phyloP scores from a whole-genome alignment of 306 rosid genomes.

The Alnus rubra region DNA sequence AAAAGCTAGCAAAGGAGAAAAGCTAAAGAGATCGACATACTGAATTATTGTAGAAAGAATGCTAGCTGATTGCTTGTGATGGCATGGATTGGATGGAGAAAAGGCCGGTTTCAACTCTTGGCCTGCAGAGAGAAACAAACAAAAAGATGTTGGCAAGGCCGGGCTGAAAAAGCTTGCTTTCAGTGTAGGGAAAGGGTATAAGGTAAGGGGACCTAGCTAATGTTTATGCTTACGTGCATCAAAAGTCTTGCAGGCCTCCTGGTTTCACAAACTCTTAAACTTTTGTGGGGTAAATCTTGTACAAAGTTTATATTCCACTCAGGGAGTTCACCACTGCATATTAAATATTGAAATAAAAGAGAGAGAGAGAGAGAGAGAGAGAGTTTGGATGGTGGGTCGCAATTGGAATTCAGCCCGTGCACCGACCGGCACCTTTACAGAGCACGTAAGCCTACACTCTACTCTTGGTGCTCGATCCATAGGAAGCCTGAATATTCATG shows the following conservation, averaged over 20 bases:
- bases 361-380: no score
- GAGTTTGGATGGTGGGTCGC: slow-evolving; percentile 33
- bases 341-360: no score
- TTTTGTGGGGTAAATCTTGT: no score
- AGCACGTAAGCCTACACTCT: neutral
- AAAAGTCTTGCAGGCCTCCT: slow-evolving; percentile 2
- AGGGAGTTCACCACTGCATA: no score
- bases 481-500: slow-evolving; percentile 25
- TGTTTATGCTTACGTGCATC: neutral
- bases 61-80: neutral
- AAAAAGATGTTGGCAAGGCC: slow-evolving; percentile 23
- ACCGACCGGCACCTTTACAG: slow-evolving; percentile 41
- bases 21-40: neutral
- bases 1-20: neutral
- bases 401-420: slow-evolving; percentile 37
- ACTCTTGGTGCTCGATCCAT: slow-evolving; percentile 14
- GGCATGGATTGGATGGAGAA: slow-evolving; percentile 8
- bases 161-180: slow-evolving; percentile 26
- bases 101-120: neutral
- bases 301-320: no score
- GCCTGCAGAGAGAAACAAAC: slow-evolving; percentile 17
- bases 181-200: neutral
- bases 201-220: neutral
- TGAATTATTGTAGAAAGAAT: neutral
- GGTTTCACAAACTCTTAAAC: slow-evolving; percentile 9